Conservation (phyloP, 2,329 filamentous ascomycete species). For the Hypoxylon sp. region DNA sequence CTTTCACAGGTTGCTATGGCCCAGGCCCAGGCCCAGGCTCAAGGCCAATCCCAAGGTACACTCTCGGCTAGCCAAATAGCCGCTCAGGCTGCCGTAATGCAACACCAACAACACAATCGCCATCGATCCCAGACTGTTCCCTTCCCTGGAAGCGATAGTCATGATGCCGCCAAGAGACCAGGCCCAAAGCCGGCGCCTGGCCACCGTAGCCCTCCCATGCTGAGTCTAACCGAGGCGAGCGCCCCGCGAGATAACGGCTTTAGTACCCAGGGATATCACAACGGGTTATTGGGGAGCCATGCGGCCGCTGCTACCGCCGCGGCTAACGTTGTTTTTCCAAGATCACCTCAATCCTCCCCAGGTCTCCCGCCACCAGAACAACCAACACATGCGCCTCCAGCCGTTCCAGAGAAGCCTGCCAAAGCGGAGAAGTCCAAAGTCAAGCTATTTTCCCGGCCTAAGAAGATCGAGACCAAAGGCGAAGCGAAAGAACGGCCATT, state of each 20-base stretch:
- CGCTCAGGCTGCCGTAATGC: conserved; percentile 79
- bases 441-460: conserved; percentile 84
- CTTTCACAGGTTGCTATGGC: conserved; percentile 65
- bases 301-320: conserved; percentile 78
- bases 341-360: conserved; percentile 70
- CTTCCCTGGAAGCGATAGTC: conserved; percentile 62
- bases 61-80: conserved; percentile 82
- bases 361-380: conserved; percentile 56
- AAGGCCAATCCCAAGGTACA: conserved; percentile 55
- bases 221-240: conserved; percentile 76
- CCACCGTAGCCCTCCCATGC: conserved; percentile 72
- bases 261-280: conserved; percentile 68
- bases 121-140: conserved; percentile 83
- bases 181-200: conserved; percentile 56
- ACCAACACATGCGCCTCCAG: conserved; percentile 55
- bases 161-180: conserved; percentile 61
- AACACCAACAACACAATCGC: conserved; percentile 71
- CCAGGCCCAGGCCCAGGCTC: conserved; percentile 47
- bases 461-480: conserved; percentile 80
- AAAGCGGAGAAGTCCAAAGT: conserved; percentile 82
- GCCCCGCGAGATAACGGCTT: conserved; percentile 71
- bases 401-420: conserved; percentile 69
- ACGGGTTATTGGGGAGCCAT: conserved; percentile 72
- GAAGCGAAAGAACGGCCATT: conserved; percentile 76
- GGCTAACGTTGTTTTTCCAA: conserved; percentile 80